phyloP scores from a whole-genome alignment of 2,329 filamentous ascomycete genomes.

The Colletotrichum camelliae region DNA sequence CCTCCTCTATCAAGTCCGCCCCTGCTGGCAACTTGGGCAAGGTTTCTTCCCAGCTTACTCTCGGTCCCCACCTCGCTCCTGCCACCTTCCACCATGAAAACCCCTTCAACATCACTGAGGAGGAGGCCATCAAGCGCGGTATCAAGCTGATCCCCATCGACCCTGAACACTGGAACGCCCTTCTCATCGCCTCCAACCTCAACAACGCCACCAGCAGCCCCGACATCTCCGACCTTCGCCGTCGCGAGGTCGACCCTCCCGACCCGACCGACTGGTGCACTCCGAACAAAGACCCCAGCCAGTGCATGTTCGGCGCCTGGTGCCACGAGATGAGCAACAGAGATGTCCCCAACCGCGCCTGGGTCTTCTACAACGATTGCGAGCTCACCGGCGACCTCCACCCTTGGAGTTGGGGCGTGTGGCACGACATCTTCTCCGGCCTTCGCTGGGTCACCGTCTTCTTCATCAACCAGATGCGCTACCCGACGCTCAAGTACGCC shows the following conservation, averaged over 20 bases:
- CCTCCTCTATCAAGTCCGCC: background rate
- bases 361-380: constrained; percentile 12
- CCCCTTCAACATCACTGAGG: constrained; percentile 5
- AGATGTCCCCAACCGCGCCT: constrained; percentile 1
- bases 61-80: constrained; percentile 1
- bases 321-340: background rate
- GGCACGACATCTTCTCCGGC: constrained; percentile 1
- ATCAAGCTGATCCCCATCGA: constrained; percentile 11
- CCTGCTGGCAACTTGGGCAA: background rate
- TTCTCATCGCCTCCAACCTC: background rate
- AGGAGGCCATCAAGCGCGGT: constrained; percentile 3
- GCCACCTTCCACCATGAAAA: background rate
- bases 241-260: background rate
- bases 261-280: constrained; percentile 14
- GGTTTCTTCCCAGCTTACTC: background rate
- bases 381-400: background rate
- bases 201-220: background rate
- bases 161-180: background rate
- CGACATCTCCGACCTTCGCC: background rate
- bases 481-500: background rate
- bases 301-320: constrained; percentile 15
- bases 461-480: background rate
- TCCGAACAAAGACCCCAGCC: background rate
- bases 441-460: constrained; percentile 13
- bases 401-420: background rate